Base-by-base conservation (phyloP, 371 early-diverging fungal genomes). In the Actinomortierella ambigua region DNA sequence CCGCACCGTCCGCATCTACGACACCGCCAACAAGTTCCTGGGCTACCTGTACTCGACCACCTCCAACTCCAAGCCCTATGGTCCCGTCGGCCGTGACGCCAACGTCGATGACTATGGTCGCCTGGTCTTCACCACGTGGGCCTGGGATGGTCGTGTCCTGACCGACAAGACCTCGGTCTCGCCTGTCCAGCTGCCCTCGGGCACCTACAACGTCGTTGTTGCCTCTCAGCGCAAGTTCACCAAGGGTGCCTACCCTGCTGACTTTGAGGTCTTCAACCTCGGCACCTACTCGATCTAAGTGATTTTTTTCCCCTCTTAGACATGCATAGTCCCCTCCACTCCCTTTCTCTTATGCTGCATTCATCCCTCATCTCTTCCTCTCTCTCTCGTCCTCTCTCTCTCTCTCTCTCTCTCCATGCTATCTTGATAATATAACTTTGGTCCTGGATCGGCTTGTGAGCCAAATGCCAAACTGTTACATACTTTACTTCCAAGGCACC, bases 181-280 rank as follows among this genome's bases (percentile, higher is more conserved):
- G 17, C 53, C 67, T 46, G 44, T 23, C 5, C 3, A 20, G 2
- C 40, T 71, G 23, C 24, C 57, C n/a, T 9, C 57, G 0, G 70
- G 70, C 34, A 40, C 57, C 26, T 69, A 69, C 50, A 42, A 28
- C 15, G 17, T 69, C 22, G 70, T 59, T 13, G 70, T 69, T 27
- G 70, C 70, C 41, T 51, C 70, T 14, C 70, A 69, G 55, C 55
- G 57, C 57, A 69, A 69, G 70, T 43, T 69, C 57, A 64, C 70
- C 47, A 64, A 64, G 61, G 70, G 70, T 7, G 29, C 4, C n/a
- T 69, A 61, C 70, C 70, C 70, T 17, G 64, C 61, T 22, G 70
- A 69, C 61, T 69, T 49, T 41, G 70, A 69, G 55, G 24, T 64
- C 55, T 64, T 46, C 43, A 40, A 60, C 27, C 29, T 64, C 48